Evolutionary conservation across 106 monocot genomes (phyloP).

Genomic region (Apostasia shenzhenica): DNA sequence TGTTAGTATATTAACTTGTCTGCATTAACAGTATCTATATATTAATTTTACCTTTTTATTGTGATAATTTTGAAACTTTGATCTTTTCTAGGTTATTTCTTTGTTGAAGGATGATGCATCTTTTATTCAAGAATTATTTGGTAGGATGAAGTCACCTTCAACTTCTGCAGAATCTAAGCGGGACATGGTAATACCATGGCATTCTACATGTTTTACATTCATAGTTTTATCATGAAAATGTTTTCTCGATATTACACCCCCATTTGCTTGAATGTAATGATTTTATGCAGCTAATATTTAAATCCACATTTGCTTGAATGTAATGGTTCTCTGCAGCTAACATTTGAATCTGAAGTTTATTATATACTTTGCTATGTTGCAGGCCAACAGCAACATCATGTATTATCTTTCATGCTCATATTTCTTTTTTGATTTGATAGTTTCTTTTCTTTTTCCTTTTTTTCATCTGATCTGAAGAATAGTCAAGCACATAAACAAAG

Average conservation of each 20-base stretch:
- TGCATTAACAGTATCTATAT: not conserved
- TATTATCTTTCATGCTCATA: not conserved
- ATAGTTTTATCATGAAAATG: no score
- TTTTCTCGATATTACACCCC: no score
- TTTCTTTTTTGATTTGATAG: not conserved
- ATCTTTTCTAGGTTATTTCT: constrained; percentile 62
- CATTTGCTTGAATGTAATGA: no score
- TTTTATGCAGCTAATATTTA: no score
- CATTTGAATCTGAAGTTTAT: no score
- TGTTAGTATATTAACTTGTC: constrained; percentile 43
- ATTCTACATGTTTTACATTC: not conserved
- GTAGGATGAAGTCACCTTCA: constrained; percentile 63
- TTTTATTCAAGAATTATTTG: constrained; percentile 86
- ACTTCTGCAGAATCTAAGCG: constrained; percentile 61
- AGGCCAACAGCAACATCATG: no score
- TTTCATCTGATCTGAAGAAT: no score
- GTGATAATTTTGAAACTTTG: not conserved
- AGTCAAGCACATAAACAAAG: no score
- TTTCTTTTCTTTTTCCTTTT: not conserved
- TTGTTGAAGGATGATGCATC: constrained; percentile 82
- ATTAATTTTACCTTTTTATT: constrained; percentile 3
- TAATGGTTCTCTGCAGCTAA: no score
- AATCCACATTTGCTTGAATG: no score
- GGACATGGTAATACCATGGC: constrained; percentile 58
- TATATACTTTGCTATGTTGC: no score